phyloP scores from a whole-genome alignment of 768 basidiomycete species.

The Russula foetens region DNA sequence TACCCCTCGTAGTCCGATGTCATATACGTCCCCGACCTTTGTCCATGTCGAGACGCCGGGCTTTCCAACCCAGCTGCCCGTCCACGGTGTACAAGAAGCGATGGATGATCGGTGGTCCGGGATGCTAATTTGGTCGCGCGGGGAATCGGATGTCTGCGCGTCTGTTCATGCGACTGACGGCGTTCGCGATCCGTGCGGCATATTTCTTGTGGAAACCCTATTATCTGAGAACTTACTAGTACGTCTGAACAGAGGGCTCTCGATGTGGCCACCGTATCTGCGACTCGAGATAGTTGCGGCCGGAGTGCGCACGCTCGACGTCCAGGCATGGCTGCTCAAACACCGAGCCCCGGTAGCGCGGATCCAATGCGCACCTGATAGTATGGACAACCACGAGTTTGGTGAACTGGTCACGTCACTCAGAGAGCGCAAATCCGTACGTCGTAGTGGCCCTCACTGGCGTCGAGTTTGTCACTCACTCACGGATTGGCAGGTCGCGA shows the following conservation, averaged over 20 bases:
- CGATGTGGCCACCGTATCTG: not conserved
- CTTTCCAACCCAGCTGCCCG: not conserved
- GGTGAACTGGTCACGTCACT: not conserved
- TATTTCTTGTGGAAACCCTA: too few relatives aligned
- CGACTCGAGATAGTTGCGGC: not conserved
- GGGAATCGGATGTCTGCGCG: not conserved
- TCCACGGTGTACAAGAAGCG: not conserved
- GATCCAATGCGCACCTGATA: not conserved
- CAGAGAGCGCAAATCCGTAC: not conserved
- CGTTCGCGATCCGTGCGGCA: not conserved
- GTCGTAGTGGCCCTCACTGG: not conserved
- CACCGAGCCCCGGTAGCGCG: not conserved
- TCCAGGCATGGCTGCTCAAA: constrained; percentile 1
- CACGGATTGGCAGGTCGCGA: not conserved
- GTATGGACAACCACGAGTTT: not conserved
- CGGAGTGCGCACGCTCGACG: not conserved
- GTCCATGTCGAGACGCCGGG: too few relatives aligned
- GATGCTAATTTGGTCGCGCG: not conserved
- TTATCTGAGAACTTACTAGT: not conserved
- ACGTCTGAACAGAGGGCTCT: not conserved
- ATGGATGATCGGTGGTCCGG: not conserved
- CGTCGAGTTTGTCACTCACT: not conserved
- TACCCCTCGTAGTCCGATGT: too few relatives aligned
- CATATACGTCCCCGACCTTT: not conserved
- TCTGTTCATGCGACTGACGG: not conserved